phyloP scores from a whole-genome alignment of 192 early-diverging fungal genomes.

The Allomyces javanicus region DNA sequence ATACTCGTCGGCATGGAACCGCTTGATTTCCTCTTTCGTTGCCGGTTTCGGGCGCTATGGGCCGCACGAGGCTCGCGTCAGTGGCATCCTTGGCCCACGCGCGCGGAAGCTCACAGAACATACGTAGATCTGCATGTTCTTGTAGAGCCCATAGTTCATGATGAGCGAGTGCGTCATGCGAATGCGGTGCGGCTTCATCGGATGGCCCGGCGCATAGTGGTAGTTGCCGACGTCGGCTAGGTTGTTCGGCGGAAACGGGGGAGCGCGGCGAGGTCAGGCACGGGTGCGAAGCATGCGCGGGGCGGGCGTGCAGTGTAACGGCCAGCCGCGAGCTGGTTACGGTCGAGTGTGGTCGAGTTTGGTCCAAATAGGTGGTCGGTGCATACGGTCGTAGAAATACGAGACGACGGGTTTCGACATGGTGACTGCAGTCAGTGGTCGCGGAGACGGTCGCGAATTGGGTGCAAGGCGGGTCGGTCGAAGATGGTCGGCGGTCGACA shows the following conservation, averaged over 20 bases:
- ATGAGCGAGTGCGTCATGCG: slow-evolving; percentile 88
- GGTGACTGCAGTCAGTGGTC: too few species aligned
- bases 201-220: slow-evolving; percentile 51
- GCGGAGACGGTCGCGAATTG: too few species aligned
- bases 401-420: background rate
- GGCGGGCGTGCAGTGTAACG: too few species aligned
- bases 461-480: too few species aligned
- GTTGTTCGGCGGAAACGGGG: background rate
- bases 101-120: slow-evolving; percentile 2
- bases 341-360: too few species aligned
- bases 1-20: slow-evolving; percentile 90
- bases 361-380: too few species aligned
- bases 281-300: background rate
- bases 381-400: background rate
- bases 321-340: too few species aligned
- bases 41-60: slow-evolving; percentile 57
- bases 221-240: slow-evolving; percentile 53
- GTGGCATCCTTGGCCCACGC: too few species aligned
- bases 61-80: background rate
- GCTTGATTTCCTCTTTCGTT: slow-evolving; percentile 72
- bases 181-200: slow-evolving; percentile 84
- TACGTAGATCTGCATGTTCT: slow-evolving; percentile 54
- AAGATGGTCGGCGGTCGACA: too few species aligned
- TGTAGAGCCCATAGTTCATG: slow-evolving; percentile 75
- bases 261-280: background rate